Conservation (phyloP, 1,284 basidiomycete species). For the Vanrija humicola region DNA sequence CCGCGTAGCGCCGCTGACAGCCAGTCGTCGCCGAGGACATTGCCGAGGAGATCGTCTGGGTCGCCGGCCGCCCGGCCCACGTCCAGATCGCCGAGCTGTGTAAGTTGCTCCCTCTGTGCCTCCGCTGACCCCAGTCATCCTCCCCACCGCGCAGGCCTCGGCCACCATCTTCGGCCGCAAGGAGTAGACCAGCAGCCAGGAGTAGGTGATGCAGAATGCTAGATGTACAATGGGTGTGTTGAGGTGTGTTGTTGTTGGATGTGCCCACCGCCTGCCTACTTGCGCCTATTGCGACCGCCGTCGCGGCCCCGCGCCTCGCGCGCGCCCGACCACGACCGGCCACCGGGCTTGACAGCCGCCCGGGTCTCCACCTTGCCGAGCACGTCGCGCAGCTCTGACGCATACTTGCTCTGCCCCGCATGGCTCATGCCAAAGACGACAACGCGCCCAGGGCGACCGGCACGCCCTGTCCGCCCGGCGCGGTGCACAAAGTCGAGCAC, state of each 20-base stretch:
- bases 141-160: constrained; percentile 21
- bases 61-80: constrained; percentile 77
- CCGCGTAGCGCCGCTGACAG: constrained; percentile 1
- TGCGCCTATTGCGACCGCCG: no score
- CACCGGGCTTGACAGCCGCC: constrained; percentile 12
- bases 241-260: background rate
- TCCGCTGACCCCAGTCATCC: constrained; percentile 10
- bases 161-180: constrained; percentile 22
- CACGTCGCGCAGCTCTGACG: constrained; percentile 22
- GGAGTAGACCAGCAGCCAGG: constrained; percentile 5
- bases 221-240: background rate
- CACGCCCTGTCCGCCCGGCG: constrained; percentile 63
- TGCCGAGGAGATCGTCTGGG: constrained; percentile 95
- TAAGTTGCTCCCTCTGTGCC: constrained; percentile 57
- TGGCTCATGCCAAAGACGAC: constrained; percentile 48
- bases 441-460: constrained; percentile 63
- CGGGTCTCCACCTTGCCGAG: constrained; percentile 14
- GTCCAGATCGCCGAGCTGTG: constrained; percentile 78
- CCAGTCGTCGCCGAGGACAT: constrained; percentile 73
- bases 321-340: constrained; percentile 4
- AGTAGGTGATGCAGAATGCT: background rate
- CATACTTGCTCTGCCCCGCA: constrained; percentile 18
- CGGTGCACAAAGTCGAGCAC: constrained; percentile 86
- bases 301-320: background rate
- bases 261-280: background rate